Conservation (phyloP, 495 filamentous ascomycete species). For the Rhizodiscina lignyota region DNA sequence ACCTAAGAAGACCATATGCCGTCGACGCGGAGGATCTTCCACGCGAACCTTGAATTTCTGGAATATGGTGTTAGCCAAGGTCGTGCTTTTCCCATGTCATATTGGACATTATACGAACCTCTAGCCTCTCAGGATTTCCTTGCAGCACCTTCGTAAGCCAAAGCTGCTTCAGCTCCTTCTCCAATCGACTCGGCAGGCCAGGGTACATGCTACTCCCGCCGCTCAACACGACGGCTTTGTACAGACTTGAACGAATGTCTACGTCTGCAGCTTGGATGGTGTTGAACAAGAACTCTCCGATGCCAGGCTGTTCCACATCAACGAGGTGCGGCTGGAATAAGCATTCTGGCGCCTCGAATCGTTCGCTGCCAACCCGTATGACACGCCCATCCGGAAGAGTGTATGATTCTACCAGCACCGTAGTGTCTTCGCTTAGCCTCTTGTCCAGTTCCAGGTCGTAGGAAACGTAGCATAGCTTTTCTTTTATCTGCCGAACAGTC, state of each 20-base stretch:
- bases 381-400: constrained; percentile 92
- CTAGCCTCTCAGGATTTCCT: constrained; percentile 80
- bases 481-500: constrained; percentile 97
- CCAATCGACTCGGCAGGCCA: constrained; percentile 78
- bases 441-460: constrained; percentile 97
- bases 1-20: constrained; percentile 98
- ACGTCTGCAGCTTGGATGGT: constrained; percentile 93
- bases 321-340: constrained; percentile 98
- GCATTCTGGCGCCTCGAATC: constrained; percentile 96
- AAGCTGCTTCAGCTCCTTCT: constrained; percentile 97
- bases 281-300: constrained; percentile 95
- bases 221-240: constrained; percentile 92
- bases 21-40: constrained; percentile 86
- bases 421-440: constrained; percentile 90
- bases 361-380: constrained; percentile 86
- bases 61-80: constrained; percentile 3
- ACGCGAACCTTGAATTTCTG: constrained; percentile 99
- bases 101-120: constrained; percentile 29
- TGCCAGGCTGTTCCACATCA: constrained; percentile 92
- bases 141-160: constrained; percentile 86
- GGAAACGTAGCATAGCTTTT: constrained; percentile 90
- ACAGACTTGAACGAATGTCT: constrained; percentile 80
- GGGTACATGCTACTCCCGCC: constrained; percentile 98
- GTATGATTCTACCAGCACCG: constrained; percentile 92
- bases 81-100: constrained; percentile 1